Conservation (phyloP, 345 rosid species). For the Fremontodendron californicum region DNA sequence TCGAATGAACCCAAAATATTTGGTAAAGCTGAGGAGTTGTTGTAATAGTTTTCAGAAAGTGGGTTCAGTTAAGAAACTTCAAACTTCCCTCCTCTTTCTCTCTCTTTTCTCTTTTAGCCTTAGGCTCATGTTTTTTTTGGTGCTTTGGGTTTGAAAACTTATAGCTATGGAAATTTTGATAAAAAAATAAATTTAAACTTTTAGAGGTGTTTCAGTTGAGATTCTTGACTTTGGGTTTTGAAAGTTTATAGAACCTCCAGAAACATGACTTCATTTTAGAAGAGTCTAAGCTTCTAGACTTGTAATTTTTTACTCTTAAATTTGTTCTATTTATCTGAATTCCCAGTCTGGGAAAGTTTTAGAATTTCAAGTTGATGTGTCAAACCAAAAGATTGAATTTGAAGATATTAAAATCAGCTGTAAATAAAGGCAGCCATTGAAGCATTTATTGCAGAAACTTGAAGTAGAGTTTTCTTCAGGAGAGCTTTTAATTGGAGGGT, state of each 20-base stretch:
- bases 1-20: background rate
- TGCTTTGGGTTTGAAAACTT: background rate
- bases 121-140: background rate
- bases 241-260: background rate
- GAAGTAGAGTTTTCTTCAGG: background rate
- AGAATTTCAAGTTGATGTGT: background rate
- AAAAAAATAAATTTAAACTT: background rate
- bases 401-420: background rate
- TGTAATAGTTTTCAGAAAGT: background rate
- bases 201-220: conserved; percentile 25
- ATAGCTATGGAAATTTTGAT: conserved; percentile 5
- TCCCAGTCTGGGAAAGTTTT: background rate
- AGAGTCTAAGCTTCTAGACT: conserved; percentile 28
- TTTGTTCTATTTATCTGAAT: background rate
- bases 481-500: background rate
- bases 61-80: background rate
- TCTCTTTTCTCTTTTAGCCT: no score
- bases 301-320: background rate
- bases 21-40: background rate
- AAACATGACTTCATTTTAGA: conserved; percentile 4
- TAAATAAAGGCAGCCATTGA: background rate
- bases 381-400: background rate
- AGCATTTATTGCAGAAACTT: background rate
- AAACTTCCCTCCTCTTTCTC: no score
- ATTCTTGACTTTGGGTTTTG: conserved; percentile 8